A percentile compares a stretch with the other conserved stretches of the same genome.
Conservation (phyloP, 495 filamentous ascomycete species). For the Pyrenula aspistea region DNA sequence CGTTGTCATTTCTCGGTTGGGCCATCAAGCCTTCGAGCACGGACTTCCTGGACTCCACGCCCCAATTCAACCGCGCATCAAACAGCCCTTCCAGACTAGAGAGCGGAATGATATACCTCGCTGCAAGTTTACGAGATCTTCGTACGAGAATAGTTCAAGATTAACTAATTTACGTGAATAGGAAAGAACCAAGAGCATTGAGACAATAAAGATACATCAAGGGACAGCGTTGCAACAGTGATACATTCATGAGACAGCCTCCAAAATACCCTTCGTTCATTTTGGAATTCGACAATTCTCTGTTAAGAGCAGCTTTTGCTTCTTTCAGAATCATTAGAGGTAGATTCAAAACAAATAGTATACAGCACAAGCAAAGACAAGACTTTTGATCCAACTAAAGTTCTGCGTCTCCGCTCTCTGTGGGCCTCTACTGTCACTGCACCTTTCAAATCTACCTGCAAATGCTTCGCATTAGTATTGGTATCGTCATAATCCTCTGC, state of each 20-base stretch:
- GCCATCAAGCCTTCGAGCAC: background rate
- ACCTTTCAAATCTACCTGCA: too few relatives aligned
- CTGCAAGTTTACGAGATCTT: background rate
- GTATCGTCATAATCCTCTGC: too few relatives aligned
- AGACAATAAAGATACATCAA: background rate
- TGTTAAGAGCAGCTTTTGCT: background rate
- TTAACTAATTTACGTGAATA: background rate
- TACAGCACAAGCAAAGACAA: background rate
- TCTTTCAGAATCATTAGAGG: background rate
- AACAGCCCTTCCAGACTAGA: background rate
- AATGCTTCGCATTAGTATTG: too few relatives aligned
- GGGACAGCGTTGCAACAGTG: conserved; percentile 1
- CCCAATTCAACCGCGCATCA: background rate
- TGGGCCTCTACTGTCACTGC: too few relatives aligned
- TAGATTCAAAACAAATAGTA: background rate
- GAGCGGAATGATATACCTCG: background rate
- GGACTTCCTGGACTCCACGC: background rate
- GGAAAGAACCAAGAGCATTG: background rate
- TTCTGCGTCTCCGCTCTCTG: too few relatives aligned
- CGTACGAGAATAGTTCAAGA: background rate
- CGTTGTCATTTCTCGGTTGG: background rate
- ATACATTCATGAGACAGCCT: background rate
- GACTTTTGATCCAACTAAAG: background rate
- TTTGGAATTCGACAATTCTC: background rate
- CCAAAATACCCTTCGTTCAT: background rate